Conservation (phyloP, 2,329 filamentous ascomycete genomes). For the Kalmusia sp. region DNA sequence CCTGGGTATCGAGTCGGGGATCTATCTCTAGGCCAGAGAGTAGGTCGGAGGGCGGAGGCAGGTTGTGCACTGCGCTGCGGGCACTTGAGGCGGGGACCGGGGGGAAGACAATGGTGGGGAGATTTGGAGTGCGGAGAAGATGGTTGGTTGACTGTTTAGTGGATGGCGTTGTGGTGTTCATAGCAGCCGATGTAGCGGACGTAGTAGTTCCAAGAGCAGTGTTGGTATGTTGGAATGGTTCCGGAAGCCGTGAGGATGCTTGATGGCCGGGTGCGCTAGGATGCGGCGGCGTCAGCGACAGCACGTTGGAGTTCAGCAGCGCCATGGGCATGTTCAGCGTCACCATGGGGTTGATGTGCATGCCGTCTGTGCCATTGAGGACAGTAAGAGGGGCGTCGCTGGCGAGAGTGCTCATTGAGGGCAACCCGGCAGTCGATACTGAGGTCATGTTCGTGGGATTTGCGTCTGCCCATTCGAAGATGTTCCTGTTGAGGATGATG, state of each 20-base stretch:
- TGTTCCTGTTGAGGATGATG: conserved; percentile 46
- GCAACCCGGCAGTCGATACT: background rate
- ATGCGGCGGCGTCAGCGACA: conserved; percentile 6
- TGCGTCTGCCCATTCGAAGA: conserved; percentile 48
- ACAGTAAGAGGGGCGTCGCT: conserved; percentile 18
- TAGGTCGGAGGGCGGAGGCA: conserved; percentile 42
- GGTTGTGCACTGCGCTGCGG: conserved; percentile 33
- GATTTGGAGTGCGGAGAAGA: conserved; percentile 33
- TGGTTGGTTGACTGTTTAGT: conserved; percentile 12
- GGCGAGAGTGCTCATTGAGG: background rate
- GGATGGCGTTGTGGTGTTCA: background rate
- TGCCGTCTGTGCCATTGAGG: conserved; percentile 25
- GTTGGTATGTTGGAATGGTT: background rate
- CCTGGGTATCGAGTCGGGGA: conserved; percentile 4
- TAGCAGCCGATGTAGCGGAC: background rate
- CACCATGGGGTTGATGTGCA: conserved; percentile 38
- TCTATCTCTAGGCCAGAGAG: conserved; percentile 35
- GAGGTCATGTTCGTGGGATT: conserved; percentile 27
- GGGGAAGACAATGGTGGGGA: conserved; percentile 40
- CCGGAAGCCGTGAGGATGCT: background rate
- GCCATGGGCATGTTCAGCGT: conserved; percentile 35
- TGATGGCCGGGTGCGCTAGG: conserved; percentile 2
- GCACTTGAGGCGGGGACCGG: conserved; percentile 37
- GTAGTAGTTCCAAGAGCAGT: background rate
- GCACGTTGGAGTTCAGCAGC: conserved; percentile 12